These are phyloP conservation scores for Kwoniella dendrophila DNA, from an alignment of 768 basidiomycete species.

Conservation along the genomic window DNA sequence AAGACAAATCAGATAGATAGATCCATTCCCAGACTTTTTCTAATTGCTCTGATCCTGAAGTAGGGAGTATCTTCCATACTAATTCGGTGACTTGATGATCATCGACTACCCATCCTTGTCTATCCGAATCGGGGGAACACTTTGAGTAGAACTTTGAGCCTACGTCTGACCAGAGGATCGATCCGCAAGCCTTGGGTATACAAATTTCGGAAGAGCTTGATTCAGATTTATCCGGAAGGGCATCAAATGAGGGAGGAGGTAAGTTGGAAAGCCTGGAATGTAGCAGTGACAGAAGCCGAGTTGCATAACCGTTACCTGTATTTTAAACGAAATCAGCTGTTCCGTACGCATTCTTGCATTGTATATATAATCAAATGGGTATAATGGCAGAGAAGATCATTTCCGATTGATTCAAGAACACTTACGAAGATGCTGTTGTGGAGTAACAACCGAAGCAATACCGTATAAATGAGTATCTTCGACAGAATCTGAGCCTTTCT, in stretches of 20 bases:
- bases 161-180: conserved; percentile 42
- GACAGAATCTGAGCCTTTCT: conserved; percentile 18
- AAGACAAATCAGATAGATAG: conserved; percentile 10
- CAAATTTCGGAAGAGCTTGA: background rate
- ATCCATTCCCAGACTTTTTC: conserved; percentile 19
- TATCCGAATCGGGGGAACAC: conserved; percentile 19
- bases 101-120: conserved; percentile 37
- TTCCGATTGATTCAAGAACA: background rate
- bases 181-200: conserved; percentile 26
- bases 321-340: too few species aligned
- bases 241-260: conserved; percentile 31
- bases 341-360: background rate
- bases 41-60: background rate
- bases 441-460: conserved; percentile 44
- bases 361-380: too few species aligned
- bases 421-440: conserved; percentile 36
- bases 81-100: conserved; percentile 25
- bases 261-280: conserved; percentile 36
- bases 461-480: conserved; percentile 30
- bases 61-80: conserved; percentile 26
- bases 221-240: background rate
- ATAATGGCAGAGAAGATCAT: too few species aligned
- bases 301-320: conserved; percentile 43
- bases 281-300: conserved; percentile 34
- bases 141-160: conserved; percentile 35